phyloP scores from a whole-genome alignment of 2,329 filamentous ascomycete species.

The Colletotrichum brevisporum region DNA sequence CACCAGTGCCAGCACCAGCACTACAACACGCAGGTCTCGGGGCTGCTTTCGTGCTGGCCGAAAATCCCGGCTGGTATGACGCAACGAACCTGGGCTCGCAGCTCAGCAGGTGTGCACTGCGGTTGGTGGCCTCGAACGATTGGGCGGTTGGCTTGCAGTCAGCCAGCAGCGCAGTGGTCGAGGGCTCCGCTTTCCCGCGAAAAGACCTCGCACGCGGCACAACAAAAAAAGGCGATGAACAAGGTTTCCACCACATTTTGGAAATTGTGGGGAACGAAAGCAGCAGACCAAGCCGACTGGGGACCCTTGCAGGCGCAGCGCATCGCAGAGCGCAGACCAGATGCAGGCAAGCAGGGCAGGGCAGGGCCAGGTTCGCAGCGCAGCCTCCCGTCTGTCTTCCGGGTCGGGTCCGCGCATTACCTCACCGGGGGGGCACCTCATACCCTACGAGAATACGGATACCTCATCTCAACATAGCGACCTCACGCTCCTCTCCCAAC shows the following conservation, averaged over 20 bases:
- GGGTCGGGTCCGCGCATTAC: too few species aligned
- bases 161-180: neutral
- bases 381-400: constrained; percentile 7
- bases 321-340: too few species aligned
- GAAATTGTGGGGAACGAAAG: constrained; percentile 33
- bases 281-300: constrained; percentile 27
- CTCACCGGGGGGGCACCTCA: too few species aligned
- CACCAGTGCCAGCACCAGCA: neutral
- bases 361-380: constrained; percentile 14
- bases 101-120: constrained; percentile 7
- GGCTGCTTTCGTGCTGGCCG: constrained; percentile 21
- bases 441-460: too few species aligned
- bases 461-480: too few species aligned
- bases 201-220: neutral
- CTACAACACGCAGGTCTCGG: constrained; percentile 23
- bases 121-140: constrained; percentile 25
- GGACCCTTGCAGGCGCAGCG: constrained; percentile 25
- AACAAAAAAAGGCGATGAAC: constrained; percentile 29
- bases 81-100: constrained; percentile 30
- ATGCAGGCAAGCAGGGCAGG: constrained; percentile 2
- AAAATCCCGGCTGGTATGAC: constrained; percentile 36
- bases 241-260: constrained; percentile 37
- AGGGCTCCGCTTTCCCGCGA: constrained; percentile 22
- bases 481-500: too few species aligned
- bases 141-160: neutral